Percentiles rank a stretch among this genome's conserved stretches.
phyloP scores from a whole-genome alignment of 768 basidiomycete species.

The Daedaleopsis sinensis region DNA sequence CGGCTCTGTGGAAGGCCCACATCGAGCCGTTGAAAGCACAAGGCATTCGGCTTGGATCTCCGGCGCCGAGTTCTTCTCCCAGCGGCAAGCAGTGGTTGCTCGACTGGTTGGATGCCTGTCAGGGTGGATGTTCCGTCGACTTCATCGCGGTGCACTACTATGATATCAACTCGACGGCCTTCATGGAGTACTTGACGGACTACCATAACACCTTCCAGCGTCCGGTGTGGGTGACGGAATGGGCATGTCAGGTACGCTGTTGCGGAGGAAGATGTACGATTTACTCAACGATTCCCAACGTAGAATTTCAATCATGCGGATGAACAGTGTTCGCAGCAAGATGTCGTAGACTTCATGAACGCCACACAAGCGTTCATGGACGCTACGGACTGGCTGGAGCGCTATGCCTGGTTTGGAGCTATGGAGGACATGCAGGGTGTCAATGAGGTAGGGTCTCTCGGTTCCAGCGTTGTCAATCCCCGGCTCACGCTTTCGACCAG shows the following conservation, averaged over 20 bases:
- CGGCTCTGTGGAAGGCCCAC: constrained; percentile 52
- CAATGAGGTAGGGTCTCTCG: constrained; percentile 40
- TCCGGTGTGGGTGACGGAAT: constrained; percentile 64
- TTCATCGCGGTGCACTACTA: constrained; percentile 64
- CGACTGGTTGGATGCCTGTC: constrained; percentile 53
- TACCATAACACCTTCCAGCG: constrained; percentile 54
- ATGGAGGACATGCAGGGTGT: constrained; percentile 53
- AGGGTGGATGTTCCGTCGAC: constrained; percentile 54
- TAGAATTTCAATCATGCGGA: constrained; percentile 44
- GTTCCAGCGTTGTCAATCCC: neutral
- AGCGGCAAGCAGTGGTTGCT: constrained; percentile 56
- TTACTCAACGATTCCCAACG: neutral
- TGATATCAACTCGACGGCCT: constrained; percentile 54
- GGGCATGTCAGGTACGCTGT: constrained; percentile 48
- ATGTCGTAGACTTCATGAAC: constrained; percentile 52
- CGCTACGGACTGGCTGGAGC: constrained; percentile 50
- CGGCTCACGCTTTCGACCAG: constrained; percentile 25
- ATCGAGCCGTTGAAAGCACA: constrained; percentile 51
- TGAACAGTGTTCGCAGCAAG: constrained; percentile 48
- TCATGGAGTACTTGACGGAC: constrained; percentile 53
- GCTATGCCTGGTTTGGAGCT: constrained; percentile 66
- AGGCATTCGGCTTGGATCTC: constrained; percentile 53
- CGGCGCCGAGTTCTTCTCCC: constrained; percentile 54
- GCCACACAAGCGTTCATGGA: constrained; percentile 59
- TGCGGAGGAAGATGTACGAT: neutral